Base-by-base conservation (phyloP, 2,329 filamentous ascomycete genomes). In the Phaeosphaeriaceae sp. region DNA sequence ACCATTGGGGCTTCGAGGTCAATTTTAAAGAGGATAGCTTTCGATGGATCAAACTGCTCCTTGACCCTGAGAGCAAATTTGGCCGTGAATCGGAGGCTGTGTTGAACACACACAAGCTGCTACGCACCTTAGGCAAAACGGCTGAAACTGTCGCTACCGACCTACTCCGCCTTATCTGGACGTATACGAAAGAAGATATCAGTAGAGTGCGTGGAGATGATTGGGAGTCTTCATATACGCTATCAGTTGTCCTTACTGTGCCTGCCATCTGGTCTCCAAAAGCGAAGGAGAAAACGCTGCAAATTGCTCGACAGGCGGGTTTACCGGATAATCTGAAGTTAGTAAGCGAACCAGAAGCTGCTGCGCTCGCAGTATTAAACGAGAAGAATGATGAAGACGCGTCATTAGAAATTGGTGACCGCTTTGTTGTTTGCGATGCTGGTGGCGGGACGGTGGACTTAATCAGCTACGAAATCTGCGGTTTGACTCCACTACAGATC, bases 331-430 rank as follows among this genome's bases (percentile, higher is more conserved):
- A 42, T 26, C 7, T 64, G 3, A 42, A 60, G 2, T 41, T 71
- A n/a, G 54, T 70, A 1, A 50, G 60, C 9, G 67, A 71, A 38
- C 63, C 67, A 6, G 66, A 70, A 45, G 68, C 67, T 20, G 67
- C 68, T 17, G 65, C 68, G 5, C 37, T 67, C 0, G 66, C 64
- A 5, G 39, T 58, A 23, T 56, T 58, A 36, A n/a, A n/a, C n/a
- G 56, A 56, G 17, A 49, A 66, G 17, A 54, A 30, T 16, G 17
- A 57, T 6, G 47, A 37, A 5, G n/a, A 21, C 3, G 45, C 54
- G 9, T 56, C 56, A n/a, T 41, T 63, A 1, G 48, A 46, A 30
- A 30, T 37, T 6, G 48, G 48, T 17, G 50, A 54, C 20, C 52
- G 16, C 9, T 62, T 65, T 35, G 49, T 65, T 4, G 51, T 65